These are phyloP conservation scores for Kwoniella botswanensis DNA, from an alignment of 768 basidiomycete genomes.

Conservation along the genomic window DNA sequence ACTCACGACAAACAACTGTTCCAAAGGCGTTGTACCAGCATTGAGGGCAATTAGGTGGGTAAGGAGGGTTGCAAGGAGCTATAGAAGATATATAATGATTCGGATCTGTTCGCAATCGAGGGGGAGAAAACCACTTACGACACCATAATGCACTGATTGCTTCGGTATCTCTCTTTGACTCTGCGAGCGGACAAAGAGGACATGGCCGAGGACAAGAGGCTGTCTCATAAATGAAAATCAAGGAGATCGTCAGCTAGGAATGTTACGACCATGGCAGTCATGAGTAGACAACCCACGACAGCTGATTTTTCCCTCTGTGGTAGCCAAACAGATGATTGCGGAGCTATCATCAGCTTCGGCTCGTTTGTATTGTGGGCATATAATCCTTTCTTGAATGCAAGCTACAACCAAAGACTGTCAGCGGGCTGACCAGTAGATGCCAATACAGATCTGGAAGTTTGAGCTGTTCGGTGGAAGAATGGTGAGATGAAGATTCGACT, in stretches of 20 bases:
- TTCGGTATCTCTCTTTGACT: neutral
- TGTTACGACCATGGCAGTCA: neutral
- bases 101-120: no score
- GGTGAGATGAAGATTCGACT: neutral
- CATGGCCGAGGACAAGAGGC: conserved; percentile 2
- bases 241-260: no score
- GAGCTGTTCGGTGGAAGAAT: neutral
- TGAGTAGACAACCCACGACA: conserved; percentile 1
- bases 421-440: no score
- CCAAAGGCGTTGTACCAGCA: conserved; percentile 2
- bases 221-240: neutral
- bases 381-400: neutral
- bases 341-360: neutral
- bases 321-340: conserved; percentile 3
- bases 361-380: conserved; percentile 1
- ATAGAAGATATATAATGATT: neutral
- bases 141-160: neutral
- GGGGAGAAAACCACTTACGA: neutral
- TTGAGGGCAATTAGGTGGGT: conserved; percentile 11
- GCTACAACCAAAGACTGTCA: neutral
- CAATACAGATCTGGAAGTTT: no score
- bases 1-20: neutral
- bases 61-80: conserved; percentile 4
- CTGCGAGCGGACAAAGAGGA: neutral
- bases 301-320: neutral